Evolutionary conservation across 495 filamentous ascomycete species (phyloP).

Genomic region (Gamarada debralockiae): DNA sequence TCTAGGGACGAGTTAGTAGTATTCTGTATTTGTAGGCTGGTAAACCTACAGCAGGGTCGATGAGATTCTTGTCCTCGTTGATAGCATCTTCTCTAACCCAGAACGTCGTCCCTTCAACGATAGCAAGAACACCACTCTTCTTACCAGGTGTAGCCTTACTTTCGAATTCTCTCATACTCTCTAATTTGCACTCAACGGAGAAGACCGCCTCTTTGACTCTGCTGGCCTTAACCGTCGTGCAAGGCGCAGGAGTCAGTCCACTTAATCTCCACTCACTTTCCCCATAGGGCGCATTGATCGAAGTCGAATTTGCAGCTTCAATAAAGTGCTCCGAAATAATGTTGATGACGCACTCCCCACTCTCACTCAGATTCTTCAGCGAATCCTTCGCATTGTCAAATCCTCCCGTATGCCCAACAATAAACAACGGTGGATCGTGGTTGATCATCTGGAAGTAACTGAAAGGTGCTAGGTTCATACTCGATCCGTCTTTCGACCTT

Average conservation of each 20-base stretch:
- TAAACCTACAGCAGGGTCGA: slow-evolving; percentile 54
- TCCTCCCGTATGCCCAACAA: slow-evolving; percentile 64
- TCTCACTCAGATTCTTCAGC: slow-evolving; percentile 66
- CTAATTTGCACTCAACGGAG: slow-evolving; percentile 72
- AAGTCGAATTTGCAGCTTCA: slow-evolving; percentile 80
- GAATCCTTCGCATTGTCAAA: slow-evolving; percentile 65
- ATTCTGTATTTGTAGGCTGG: slow-evolving; percentile 2
- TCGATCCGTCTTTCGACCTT: slow-evolving; percentile 34
- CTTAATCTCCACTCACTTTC: slow-evolving; percentile 76
- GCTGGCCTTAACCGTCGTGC: slow-evolving; percentile 61
- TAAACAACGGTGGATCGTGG: slow-evolving; percentile 88
- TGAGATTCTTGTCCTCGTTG: slow-evolving; percentile 64
- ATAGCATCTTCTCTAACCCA: slow-evolving; percentile 89
- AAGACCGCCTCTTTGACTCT: slow-evolving; percentile 81
- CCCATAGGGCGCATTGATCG: slow-evolving; percentile 75
- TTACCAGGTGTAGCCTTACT: slow-evolving; percentile 62
- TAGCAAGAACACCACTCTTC: slow-evolving; percentile 66
- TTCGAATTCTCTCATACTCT: slow-evolving; percentile 69
- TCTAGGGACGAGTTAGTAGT: slow-evolving; percentile 20
- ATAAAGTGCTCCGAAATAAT: slow-evolving; percentile 81
- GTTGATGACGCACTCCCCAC: slow-evolving; percentile 77
- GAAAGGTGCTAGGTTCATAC: slow-evolving; percentile 81
- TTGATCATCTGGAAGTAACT: slow-evolving; percentile 79
- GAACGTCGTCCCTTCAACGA: slow-evolving; percentile 83
- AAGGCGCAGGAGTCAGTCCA: slow-evolving; percentile 70